Evolutionary conservation across 495 filamentous ascomycete species (phyloP).

Genomic region (Penicillium bialowiezense): DNA sequence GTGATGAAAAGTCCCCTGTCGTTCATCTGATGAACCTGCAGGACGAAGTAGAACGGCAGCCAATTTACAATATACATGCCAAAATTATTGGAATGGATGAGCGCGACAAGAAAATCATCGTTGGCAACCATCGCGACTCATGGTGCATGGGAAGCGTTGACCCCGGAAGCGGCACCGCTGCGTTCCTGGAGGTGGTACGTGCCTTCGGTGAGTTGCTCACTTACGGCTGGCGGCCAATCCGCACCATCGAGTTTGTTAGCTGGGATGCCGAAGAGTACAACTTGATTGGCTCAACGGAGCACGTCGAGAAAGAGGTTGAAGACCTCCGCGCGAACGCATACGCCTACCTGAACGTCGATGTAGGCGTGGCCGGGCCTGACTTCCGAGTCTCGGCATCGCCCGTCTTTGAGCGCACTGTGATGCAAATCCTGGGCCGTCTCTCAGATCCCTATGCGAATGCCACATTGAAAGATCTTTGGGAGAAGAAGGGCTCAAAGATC

Average conservation of each 20-base stretch:
- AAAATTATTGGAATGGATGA: slow-evolving; percentile 80
- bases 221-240: slow-evolving; percentile 84
- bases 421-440: slow-evolving; percentile 69
- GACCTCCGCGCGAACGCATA: slow-evolving; percentile 58
- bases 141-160: slow-evolving; percentile 88
- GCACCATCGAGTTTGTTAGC: slow-evolving; percentile 89
- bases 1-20: slow-evolving; percentile 67
- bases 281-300: slow-evolving; percentile 90
- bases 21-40: slow-evolving; percentile 87
- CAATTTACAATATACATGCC: slow-evolving; percentile 88
- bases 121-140: slow-evolving; percentile 92
- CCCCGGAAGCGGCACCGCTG: slow-evolving; percentile 84
- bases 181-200: slow-evolving; percentile 82
- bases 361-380: slow-evolving; percentile 69
- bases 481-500: slow-evolving; percentile 54
- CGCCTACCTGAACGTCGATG: slow-evolving; percentile 90
- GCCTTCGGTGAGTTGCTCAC: slow-evolving; percentile 72
- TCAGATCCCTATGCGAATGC: slow-evolving; percentile 68
- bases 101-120: slow-evolving; percentile 77
- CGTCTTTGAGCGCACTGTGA: slow-evolving; percentile 66
- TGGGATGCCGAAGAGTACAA: slow-evolving; percentile 97
- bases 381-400: slow-evolving; percentile 80
- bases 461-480: slow-evolving; percentile 75
- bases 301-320: slow-evolving; percentile 70
- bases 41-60: slow-evolving; percentile 75